Percentiles rank a stretch among this genome's conserved stretches.
phyloP scores from a whole-genome alignment of 345 rosid genomes.

The Hibiscus trionum region DNA sequence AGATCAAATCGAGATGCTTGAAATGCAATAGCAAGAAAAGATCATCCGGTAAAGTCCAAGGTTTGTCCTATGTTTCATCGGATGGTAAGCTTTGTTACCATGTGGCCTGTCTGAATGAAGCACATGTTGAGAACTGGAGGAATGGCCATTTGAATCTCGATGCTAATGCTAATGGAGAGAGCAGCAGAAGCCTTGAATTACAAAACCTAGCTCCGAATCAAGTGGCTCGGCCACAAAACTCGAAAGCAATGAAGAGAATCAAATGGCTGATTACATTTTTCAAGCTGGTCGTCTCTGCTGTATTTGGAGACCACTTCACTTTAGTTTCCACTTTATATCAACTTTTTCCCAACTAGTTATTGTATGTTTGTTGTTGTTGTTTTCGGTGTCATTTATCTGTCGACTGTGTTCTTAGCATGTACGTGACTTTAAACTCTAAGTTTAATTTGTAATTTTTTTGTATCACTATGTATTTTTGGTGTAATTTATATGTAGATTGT shows the following conservation, averaged over 20 bases:
- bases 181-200: background rate
- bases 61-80: slow-evolving; percentile 1
- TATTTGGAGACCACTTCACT: background rate
- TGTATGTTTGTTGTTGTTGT: background rate
- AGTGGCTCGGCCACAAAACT: background rate
- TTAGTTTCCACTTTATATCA: background rate
- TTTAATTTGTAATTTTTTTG: no score
- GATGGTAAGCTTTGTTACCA: background rate
- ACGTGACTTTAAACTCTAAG: no score
- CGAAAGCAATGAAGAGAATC: background rate
- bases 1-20: background rate
- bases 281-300: background rate
- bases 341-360: background rate
- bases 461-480: no score
- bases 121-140: background rate
- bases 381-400: no score
- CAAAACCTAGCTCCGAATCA: slow-evolving; percentile 1
- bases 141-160: no score
- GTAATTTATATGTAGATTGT: no score
- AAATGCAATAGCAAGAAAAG: background rate
- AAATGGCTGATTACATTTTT: background rate
- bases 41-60: background rate
- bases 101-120: slow-evolving; percentile 4
- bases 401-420: no score
- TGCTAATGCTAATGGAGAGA: background rate